A percentile compares a stretch with the other conserved stretches of the same genome.
Conservation (phyloP, 106 monocot species). For the Triglochin maritima region DNA sequence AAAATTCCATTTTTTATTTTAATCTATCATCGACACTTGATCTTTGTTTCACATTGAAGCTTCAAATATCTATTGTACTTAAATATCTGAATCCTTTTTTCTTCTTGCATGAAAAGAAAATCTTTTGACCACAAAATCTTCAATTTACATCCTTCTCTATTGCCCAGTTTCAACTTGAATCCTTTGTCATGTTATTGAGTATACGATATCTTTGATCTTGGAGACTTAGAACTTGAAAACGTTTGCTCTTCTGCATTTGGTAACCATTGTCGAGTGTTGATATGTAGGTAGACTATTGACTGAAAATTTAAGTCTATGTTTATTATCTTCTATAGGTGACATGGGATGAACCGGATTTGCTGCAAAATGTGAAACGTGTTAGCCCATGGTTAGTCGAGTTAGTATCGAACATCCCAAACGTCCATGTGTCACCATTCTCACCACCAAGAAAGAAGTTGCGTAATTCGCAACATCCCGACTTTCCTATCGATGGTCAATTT, state of each 20-base stretch:
- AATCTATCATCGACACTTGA: too few relatives aligned
- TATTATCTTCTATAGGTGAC: slow-evolving; percentile 33
- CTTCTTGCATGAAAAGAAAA: too few relatives aligned
- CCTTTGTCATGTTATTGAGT: too few relatives aligned
- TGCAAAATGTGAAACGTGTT: slow-evolving; percentile 67
- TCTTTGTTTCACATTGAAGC: too few relatives aligned
- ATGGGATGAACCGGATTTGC: slow-evolving; percentile 76
- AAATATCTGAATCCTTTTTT: too few relatives aligned
- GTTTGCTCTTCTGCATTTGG: too few relatives aligned
- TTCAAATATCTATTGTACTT: too few relatives aligned
- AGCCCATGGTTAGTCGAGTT: slow-evolving; percentile 76
- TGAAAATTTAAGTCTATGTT: background rate
- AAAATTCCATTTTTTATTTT: too few relatives aligned
- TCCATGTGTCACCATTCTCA: slow-evolving; percentile 41
- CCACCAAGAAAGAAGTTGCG: slow-evolving; percentile 48
- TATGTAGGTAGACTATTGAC: background rate
- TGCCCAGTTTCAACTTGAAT: too few relatives aligned
- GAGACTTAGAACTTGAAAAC: background rate
- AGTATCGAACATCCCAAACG: slow-evolving; percentile 34
- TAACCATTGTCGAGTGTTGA: too few relatives aligned
- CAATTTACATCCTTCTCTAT: too few relatives aligned
- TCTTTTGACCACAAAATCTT: too few relatives aligned
- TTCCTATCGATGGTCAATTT: slow-evolving; percentile 35
- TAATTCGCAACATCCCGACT: slow-evolving; percentile 32
- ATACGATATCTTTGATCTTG: background rate